A percentile compares a stretch with the other conserved stretches of the same genome.
Conservation (phyloP, 257 asterid genomes). For the Solanum sejunctum region DNA sequence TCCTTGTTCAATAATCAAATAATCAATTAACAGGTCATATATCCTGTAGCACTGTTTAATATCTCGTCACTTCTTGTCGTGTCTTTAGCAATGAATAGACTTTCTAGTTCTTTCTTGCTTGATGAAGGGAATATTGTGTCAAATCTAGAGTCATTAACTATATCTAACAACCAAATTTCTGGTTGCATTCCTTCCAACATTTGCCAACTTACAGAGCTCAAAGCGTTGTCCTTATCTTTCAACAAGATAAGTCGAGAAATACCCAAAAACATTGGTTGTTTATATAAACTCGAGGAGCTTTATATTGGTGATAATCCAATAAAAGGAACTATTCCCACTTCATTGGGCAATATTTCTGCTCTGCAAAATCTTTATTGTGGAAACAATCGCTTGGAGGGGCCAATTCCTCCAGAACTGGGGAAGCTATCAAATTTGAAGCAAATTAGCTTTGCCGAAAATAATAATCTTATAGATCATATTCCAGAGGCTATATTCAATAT, state of each 20-base stretch:
- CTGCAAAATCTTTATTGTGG: slow-evolving; percentile 5
- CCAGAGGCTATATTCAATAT: slow-evolving; percentile 20
- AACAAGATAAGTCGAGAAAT: slow-evolving; percentile 12
- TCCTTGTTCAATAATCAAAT: neutral
- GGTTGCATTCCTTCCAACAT: slow-evolving; percentile 14
- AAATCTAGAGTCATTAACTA: neutral
- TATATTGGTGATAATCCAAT: slow-evolving; percentile 8
- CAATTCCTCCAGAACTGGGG: too few relatives aligned
- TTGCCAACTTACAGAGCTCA: slow-evolving; percentile 6
- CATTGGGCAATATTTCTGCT: slow-evolving; percentile 16
- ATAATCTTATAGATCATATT: neutral
- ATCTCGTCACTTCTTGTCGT: slow-evolving; percentile 2
- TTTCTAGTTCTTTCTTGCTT: slow-evolving; percentile 10
- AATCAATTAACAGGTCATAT: slow-evolving; percentile 21
- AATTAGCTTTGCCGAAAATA: too few relatives aligned
- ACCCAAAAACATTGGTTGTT: neutral
- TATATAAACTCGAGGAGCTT: slow-evolving; percentile 6
- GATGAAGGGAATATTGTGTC: neutral
- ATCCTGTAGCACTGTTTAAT: slow-evolving; percentile 14
- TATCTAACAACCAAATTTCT: slow-evolving; percentile 6
- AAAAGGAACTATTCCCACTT: slow-evolving; percentile 14
- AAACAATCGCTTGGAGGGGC: slow-evolving; percentile 9
- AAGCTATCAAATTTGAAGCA: too few relatives aligned
- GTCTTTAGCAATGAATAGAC: slow-evolving; percentile 5
- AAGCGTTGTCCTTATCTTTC: neutral